A percentile compares a stretch with the other conserved stretches of the same genome.
Evolutionary conservation across 2,329 filamentous ascomycete species (phyloP).

Genomic region (Hirsutella minnesotensis): DNA sequence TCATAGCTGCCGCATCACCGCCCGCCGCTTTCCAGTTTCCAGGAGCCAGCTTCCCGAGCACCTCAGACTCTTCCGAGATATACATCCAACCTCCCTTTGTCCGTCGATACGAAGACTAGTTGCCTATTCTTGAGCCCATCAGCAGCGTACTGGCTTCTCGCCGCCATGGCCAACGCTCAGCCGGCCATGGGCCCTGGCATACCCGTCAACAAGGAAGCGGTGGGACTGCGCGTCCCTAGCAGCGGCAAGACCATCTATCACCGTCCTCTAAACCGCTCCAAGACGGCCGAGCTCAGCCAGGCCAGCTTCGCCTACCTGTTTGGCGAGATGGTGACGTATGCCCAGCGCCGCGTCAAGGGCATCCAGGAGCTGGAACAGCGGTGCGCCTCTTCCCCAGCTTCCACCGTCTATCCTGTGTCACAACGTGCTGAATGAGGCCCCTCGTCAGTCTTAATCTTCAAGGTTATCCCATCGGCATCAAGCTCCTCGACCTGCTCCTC

Average conservation of each 20-base stretch:
- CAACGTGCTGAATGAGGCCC: not conserved
- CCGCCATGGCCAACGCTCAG: constrained; percentile 38
- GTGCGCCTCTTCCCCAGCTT: constrained; percentile 32
- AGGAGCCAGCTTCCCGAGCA: no score
- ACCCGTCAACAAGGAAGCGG: constrained; percentile 8
- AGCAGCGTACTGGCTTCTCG: not conserved
- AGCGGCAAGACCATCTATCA: constrained; percentile 98
- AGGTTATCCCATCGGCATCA: constrained; percentile 87
- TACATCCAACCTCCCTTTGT: no score
- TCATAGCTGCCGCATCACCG: no score
- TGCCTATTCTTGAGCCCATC: no score
- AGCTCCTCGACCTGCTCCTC: constrained; percentile 88
- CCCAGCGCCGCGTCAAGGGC: constrained; percentile 78
- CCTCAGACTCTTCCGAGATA: no score
- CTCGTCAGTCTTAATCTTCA: constrained; percentile 64
- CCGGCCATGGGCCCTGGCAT: constrained; percentile 11
- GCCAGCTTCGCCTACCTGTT: constrained; percentile 94
- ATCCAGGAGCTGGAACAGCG: constrained; percentile 89
- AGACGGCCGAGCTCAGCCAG: constrained; percentile 80
- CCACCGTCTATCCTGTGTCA: no score
- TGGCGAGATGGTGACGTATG: constrained; percentile 91
- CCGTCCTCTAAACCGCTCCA: constrained; percentile 80
- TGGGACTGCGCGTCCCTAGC: constrained; percentile 74
- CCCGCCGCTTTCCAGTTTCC: no score
- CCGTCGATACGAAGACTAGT: no score